Evolutionary conservation across 306 rosid species (phyloP).

Genomic region (Astragalus glycyphyllos): DNA sequence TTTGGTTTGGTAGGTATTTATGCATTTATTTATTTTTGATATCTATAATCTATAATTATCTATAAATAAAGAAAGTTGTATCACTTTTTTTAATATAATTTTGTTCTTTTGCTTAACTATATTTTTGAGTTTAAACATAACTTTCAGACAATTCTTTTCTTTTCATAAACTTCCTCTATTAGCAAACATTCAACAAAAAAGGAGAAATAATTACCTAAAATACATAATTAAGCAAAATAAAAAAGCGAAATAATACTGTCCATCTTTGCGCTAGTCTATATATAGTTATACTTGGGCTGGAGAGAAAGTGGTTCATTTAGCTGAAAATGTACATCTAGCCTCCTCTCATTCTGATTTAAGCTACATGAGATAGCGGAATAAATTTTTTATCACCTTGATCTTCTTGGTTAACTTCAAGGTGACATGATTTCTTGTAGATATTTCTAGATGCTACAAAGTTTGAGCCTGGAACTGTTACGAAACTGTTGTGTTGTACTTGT

Average conservation of each 20-base stretch:
- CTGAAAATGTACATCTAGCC: slow-evolving; percentile 6
- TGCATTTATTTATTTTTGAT: slow-evolving; percentile 11
- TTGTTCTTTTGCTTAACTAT: too few species aligned
- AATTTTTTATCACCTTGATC: slow-evolving; percentile 5
- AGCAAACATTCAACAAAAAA: too few species aligned
- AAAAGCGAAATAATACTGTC: too few species aligned
- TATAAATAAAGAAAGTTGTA: slow-evolving; percentile 8
- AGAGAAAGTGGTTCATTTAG: not conserved
- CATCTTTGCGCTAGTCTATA: too few species aligned
- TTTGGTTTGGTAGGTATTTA: slow-evolving; percentile 1
- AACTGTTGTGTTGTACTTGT: not conserved
- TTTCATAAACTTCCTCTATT: too few species aligned
- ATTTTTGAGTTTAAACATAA: too few species aligned
- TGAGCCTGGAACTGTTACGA: not conserved
- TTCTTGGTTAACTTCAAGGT: slow-evolving; percentile 8
- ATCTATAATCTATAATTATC: not conserved
- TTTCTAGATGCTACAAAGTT: slow-evolving; percentile 23
- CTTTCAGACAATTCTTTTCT: too few species aligned
- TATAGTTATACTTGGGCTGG: too few species aligned
- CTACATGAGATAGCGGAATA: not conserved
- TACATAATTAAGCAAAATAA: too few species aligned
- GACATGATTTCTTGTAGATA: slow-evolving; percentile 10
- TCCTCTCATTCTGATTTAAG: not conserved
- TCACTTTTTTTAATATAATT: too few species aligned
- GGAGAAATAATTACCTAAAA: too few species aligned